Evolutionary conservation across 225 moss, liverwort and hornwort genomes (phyloP).

Genomic region (Takakia lepidozioides): DNA sequence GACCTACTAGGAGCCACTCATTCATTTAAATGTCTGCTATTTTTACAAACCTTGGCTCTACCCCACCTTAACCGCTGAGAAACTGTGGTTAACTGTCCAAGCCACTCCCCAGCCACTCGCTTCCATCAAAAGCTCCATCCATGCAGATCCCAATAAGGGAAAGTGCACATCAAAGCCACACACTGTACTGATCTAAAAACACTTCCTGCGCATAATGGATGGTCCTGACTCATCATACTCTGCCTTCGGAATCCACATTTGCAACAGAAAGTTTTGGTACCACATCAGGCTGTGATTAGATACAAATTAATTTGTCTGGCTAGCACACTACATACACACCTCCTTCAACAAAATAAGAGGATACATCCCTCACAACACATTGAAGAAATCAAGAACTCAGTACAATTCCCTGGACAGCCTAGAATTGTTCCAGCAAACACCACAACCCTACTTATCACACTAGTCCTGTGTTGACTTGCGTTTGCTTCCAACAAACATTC

Average conservation of each 20-base stretch:
- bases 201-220: conserved; percentile 20
- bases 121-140: not conserved
- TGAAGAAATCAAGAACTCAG: no score
- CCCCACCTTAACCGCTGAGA: not conserved
- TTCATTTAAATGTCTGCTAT: not conserved
- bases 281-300: not conserved
- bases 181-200: conserved; percentile 5
- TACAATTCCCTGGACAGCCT: no score
- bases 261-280: not conserved
- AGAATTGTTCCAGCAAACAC: no score
- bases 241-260: conserved; percentile 22
- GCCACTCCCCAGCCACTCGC: no score
- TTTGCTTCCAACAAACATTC: no score
- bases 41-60: conserved; percentile 1
- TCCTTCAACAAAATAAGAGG: not conserved
- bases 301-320: not conserved
- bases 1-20: no score
- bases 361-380: no score
- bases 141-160: not conserved
- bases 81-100: not conserved
- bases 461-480: no score
- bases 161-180: not conserved
- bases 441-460: no score
- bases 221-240: conserved; percentile 26
- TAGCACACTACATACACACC: not conserved